A percentile compares a stretch with the other conserved stretches of the same genome.
Evolutionary conservation across 805 yeast species (phyloP).

Genomic region (Ogataea thermomethanolica): DNA sequence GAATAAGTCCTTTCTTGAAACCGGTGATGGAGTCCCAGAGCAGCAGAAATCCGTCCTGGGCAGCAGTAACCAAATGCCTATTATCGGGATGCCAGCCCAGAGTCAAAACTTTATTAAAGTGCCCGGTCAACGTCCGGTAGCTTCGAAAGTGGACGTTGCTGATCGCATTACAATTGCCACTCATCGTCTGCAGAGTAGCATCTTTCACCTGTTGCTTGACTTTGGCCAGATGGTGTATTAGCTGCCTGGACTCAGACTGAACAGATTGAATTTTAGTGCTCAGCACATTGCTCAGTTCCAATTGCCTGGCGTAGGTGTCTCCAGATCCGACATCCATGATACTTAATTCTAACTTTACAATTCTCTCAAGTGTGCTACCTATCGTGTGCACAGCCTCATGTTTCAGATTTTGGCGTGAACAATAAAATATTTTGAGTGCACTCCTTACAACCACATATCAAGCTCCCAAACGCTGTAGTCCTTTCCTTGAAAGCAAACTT

Average conservation of each 20-base stretch:
- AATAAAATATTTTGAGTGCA: constrained; percentile 1
- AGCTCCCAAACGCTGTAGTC: constrained; percentile 31
- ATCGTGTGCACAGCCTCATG: constrained; percentile 19
- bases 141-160: constrained; percentile 13
- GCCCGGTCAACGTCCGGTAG: constrained; percentile 50
- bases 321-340: constrained; percentile 11
- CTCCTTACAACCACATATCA: constrained; percentile 28
- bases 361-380: constrained; percentile 8
- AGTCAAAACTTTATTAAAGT: constrained; percentile 67
- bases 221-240: constrained; percentile 26
- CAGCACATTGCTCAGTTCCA: constrained; percentile 22
- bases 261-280: constrained; percentile 22
- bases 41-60: constrained; percentile 83
- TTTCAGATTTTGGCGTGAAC: constrained; percentile 15
- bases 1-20: constrained; percentile 64
- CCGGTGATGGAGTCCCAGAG: constrained; percentile 81
- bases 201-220: constrained; percentile 28
- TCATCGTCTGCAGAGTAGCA: constrained; percentile 26
- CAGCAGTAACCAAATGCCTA: constrained; percentile 60
- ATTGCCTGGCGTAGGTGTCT: constrained; percentile 22
- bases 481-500: constrained; percentile 8
- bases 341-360: constrained; percentile 1
- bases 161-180: constrained; percentile 21
- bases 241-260: constrained; percentile 26
- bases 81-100: constrained; percentile 69